phyloP scores from a whole-genome alignment of 257 asterid genomes.

The Fraxinus quadrangulata region DNA sequence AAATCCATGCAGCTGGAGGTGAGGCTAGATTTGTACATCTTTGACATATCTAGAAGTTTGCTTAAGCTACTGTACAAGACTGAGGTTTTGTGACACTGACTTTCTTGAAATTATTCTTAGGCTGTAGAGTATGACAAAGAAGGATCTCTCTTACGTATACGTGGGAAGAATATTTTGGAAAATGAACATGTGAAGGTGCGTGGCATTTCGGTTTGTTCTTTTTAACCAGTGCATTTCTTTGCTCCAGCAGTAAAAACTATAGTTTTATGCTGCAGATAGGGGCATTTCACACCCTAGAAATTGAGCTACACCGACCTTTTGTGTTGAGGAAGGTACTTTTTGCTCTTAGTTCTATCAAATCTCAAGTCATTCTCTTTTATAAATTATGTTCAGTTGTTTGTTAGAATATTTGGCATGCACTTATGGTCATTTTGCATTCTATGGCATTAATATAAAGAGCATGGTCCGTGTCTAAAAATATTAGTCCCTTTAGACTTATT shows the following conservation, averaged over 20 bases:
- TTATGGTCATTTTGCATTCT: background rate
- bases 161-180: constrained; percentile 89
- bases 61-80: constrained; percentile 1
- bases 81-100: constrained; percentile 2
- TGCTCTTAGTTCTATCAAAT: background rate
- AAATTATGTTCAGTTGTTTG: constrained; percentile 3
- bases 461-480: background rate
- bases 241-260: constrained; percentile 19
- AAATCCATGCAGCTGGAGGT: background rate
- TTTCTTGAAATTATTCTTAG: constrained; percentile 37
- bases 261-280: constrained; percentile 67
- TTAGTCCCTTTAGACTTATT: background rate
- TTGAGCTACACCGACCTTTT: constrained; percentile 88
- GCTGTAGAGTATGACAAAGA: constrained; percentile 89
- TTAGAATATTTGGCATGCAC: background rate
- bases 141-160: constrained; percentile 84
- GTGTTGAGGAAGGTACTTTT: constrained; percentile 75
- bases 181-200: constrained; percentile 94
- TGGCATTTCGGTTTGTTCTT: constrained; percentile 22
- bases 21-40: background rate
- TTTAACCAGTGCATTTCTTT: constrained; percentile 15
- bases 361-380: background rate
- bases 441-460: background rate
- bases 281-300: constrained; percentile 95
- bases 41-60: background rate